Evolutionary conservation across 208 protist genomes (phyloP), one percentile per base, ranked within the genome.

Genomic region (Ichthyophonus hoferi): DNA sequence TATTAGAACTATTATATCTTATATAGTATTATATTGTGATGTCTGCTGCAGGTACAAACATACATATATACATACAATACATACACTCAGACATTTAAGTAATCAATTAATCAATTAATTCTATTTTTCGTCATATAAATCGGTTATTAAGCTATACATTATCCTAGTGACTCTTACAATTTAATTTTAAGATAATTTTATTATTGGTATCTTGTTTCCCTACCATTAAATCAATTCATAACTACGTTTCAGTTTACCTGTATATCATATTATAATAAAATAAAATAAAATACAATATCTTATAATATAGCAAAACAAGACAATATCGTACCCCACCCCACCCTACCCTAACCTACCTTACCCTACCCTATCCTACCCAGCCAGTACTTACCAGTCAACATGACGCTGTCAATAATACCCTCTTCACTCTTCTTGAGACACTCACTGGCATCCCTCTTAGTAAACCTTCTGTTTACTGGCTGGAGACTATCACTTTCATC

Each of bases 351-450:
- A 58, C 43, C 3, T 58, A 58, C 3, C 43, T 58, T n/a, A n/a
- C n/a, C n/a, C n/a, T n/a, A n/a, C n/a, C n/a, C n/a, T n/a, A n/a
- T n/a, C n/a, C n/a, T n/a, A n/a, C n/a, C n/a, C n/a, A n/a, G n/a
- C n/a, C n/a, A n/a, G n/a, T 81, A 12, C 77, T 87, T 87, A 78
- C 24, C 40, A 12, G 83, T 87, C 3, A 87, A 7, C 42, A 87
- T 78, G 12, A 87, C 83, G 2, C n/a, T 34, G 35, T 87, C 83
- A 0, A 87, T 77, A 34, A 87, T 39, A 58, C 83, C 83, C 3
- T 39, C 42, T 39, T 87, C 83, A 58, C 34, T 87, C 38, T 58
- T 77, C 42, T 77, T 87, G 40, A 87, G 33, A 77, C 33, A 87
- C 24, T 17, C 38, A 40, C 39, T 58, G 17, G n/a, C 38, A 38